These are phyloP conservation scores for Asclepias syriaca DNA, from an alignment of 257 asterid genomes.

Conservation along the genomic window DNA sequence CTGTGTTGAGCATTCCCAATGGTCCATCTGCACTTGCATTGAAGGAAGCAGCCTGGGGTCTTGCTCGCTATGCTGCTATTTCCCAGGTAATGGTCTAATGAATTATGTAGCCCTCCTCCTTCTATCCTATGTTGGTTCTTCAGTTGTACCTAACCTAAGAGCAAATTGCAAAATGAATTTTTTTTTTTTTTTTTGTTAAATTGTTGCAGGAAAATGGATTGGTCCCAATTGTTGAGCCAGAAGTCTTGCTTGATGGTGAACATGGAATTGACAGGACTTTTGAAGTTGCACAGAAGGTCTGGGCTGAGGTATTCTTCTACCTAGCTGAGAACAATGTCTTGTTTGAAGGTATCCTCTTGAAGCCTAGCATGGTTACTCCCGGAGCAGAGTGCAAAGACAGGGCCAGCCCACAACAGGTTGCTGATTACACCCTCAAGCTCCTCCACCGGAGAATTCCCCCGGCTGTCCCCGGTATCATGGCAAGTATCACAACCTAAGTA, in stretches of 20 bases:
- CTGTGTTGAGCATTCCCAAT: constrained; percentile 71
- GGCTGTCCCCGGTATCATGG: constrained; percentile 81
- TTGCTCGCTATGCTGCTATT: constrained; percentile 74
- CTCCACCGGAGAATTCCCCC: constrained; percentile 67
- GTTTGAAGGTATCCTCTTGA: constrained; percentile 70
- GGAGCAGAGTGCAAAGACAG: constrained; percentile 60
- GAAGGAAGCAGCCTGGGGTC: constrained; percentile 90
- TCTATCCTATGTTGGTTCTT: not conserved
- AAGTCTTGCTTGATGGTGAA: constrained; percentile 68
- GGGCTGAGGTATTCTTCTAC: constrained; percentile 84
- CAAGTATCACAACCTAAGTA: constrained; percentile 17
- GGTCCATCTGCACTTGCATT: constrained; percentile 77
- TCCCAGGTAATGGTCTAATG: constrained; percentile 42
- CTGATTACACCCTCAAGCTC: constrained; percentile 58
- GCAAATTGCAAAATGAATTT: not conserved
- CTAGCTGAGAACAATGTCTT: constrained; percentile 60
- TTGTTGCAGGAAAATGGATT: constrained; percentile 61
- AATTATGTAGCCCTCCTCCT: not conserved
- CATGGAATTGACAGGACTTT: constrained; percentile 66
- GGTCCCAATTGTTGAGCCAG: constrained; percentile 86
- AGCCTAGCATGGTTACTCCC: constrained; percentile 81
- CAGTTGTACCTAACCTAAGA: not conserved
- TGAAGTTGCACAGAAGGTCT: constrained; percentile 59
- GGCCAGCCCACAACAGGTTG: constrained; percentile 57
- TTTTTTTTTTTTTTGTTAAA: not conserved